Evolutionary conservation across 306 rosid species (phyloP), one percentile per base, ranked within the genome.

Genomic region (Castanopsis chinensis): DNA sequence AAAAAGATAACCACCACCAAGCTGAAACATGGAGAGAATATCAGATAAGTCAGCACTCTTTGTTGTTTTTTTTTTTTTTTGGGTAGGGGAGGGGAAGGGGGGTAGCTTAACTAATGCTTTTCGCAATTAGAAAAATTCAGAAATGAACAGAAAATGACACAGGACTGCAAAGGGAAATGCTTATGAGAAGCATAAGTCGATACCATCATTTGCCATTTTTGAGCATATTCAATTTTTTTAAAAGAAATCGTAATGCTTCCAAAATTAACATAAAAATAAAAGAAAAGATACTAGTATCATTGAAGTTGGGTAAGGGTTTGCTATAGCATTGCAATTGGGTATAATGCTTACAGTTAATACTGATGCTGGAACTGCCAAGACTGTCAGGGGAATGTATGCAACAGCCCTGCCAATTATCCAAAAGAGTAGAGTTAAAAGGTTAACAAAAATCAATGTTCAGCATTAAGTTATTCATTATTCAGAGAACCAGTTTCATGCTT

Each of bases 1-100:
- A 43, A 92, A 94, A 77, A 94, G 92, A 90, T 94, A 92, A 72
- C 98, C 97, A 37, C 98, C 97, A 13, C 98, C 98, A 18, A 94
- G 90, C 97, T 92, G 94, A 86, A 82, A 70, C 54, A 84, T 51
- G 20, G 35, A 76, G 28, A 70, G 12, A 71, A 57, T 21, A 32
- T 19, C 54, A 74, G 51, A 60, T 33, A 79, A 74, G 55, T 63
- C 52, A 53, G 51, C 5, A 54, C 19, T 27, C 27, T 25, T 2
- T n/a, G n/a, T 4, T 21, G 45, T 4, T n/a, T 0, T 0, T 45
- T 5, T 21, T n/a, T 13, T 1, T 49, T 18, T 10, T 11, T 5
- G 11, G n/a, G 12, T 0, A 1, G 9, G 51, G 52, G 23, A 7
- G 32, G 27, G 12, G 65, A 6, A 23, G 18, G 73, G 28, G 28